Base-by-base conservation (phyloP, 495 filamentous ascomycete species). In the Hyphodiscus hymeniophilus region DNA sequence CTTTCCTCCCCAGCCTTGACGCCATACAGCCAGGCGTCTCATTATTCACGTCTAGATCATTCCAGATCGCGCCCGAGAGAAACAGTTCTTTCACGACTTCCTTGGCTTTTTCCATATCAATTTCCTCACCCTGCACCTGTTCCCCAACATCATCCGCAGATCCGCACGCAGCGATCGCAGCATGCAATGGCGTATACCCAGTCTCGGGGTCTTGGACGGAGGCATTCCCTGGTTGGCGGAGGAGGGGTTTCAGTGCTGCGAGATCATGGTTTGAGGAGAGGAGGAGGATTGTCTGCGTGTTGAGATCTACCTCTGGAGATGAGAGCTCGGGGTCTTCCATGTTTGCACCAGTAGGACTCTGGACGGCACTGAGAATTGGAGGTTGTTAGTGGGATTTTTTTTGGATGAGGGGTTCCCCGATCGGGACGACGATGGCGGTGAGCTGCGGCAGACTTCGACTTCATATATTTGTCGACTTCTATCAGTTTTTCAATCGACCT, bases 1-100 rank as follows among this genome's bases (percentile, higher is more conserved):
- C 80, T n/a, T 58, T 68, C 52, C 84, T 63, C 0, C 81, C 82
- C 12, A 95, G 65, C 26, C 89, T 69, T 32, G 69, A 68, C 10
- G 92, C 92, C 15, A 96, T 59, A 66, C 94, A 97, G 1, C 88
- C 92, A 0, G 92, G 91, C 12, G 94, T 98, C 73, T 97, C 89
- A 47, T 84, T 74, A 36, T 85, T 80, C 31, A 70, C 66, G 56
- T 97, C 88, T 3, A 98, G 69, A 63, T 95, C 89, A 66, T 98
- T 98, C 92, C 92, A 98, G 45, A 97, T 95, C 4, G 87, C 94
- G 2, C 92, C 92, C 60, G 86, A 80, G 56, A 89, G 71, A 42
- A 98, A 70, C 20, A 98, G 70, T 55, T 94, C 77, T 44, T 74
- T 74, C 13, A 96, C 73, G 0, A 82, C 88, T 42, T 80, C 70